phyloP scores from a whole-genome alignment of 164 flowering plant species.

The Pachysandra terminalis region DNA sequence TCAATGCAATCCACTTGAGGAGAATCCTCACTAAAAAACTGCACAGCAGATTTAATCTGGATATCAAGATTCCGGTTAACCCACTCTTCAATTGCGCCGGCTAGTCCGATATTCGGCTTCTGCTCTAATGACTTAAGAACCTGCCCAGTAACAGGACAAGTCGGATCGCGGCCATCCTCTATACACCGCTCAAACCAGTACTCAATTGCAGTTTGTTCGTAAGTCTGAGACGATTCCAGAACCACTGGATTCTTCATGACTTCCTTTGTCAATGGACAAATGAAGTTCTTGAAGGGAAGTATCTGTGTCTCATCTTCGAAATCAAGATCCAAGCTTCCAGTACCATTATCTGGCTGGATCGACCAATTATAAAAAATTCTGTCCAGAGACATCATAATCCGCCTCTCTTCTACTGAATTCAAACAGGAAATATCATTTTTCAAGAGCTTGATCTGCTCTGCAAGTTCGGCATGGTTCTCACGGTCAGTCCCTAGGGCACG shows the following conservation, averaged over 20 bases:
- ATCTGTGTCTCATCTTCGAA: conserved; percentile 44
- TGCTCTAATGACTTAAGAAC: conserved; percentile 43
- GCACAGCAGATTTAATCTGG: conserved; percentile 31
- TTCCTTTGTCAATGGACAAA: conserved; percentile 65
- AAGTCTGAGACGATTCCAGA: conserved; percentile 50
- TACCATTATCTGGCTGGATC: conserved; percentile 16
- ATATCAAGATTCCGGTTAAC: conserved; percentile 44
- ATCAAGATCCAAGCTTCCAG: conserved; percentile 24
- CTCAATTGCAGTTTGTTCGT: conserved; percentile 50
- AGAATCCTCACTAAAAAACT: conserved; percentile 33
- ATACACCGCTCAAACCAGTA: conserved; percentile 57
- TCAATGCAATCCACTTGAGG: conserved; percentile 31
- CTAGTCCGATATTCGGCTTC: conserved; percentile 55
- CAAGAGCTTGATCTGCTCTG: conserved; percentile 42
- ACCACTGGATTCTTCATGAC: conserved; percentile 67
- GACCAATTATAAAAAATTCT: conserved; percentile 38
- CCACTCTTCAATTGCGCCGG: conserved; percentile 69
- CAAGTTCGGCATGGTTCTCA: conserved; percentile 30
- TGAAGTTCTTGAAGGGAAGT: conserved; percentile 47
- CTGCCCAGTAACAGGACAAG: conserved; percentile 63
- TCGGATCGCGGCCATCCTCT: conserved; percentile 56
- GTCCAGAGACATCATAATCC: conserved; percentile 40
- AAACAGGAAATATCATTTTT: conserved; percentile 33
- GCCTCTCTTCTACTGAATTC: conserved; percentile 31
- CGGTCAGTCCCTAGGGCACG: conserved; percentile 44